Conservation (phyloP, 2,329 filamentous ascomycete species). For the Lachnellula subtilissima region DNA sequence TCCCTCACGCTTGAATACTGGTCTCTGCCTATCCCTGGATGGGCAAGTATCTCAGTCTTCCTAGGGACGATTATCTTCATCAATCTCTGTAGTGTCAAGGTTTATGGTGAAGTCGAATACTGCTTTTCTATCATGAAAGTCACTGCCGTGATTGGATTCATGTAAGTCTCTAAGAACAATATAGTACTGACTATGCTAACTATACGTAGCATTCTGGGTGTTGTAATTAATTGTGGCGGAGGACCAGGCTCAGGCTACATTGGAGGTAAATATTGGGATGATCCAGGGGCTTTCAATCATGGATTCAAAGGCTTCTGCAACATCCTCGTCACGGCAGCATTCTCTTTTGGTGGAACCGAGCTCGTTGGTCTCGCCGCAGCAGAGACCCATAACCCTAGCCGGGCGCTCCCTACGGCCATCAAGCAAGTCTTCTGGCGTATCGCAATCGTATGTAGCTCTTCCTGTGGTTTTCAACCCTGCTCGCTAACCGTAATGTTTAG, state of each 20-base stretch:
- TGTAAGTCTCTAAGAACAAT: slow-evolving; percentile 47
- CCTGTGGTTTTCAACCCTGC: slow-evolving; percentile 34
- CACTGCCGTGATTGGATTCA: slow-evolving; percentile 80
- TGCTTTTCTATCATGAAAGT: slow-evolving; percentile 85
- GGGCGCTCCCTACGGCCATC: slow-evolving; percentile 77
- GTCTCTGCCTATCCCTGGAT: slow-evolving; percentile 68
- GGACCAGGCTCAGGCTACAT: slow-evolving; percentile 72
- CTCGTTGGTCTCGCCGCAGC: slow-evolving; percentile 73
- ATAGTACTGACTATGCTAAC: slow-evolving; percentile 9
- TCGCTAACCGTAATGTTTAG: slow-evolving; percentile 48
- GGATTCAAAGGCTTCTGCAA: slow-evolving; percentile 77
- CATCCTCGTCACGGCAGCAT: slow-evolving; percentile 72
- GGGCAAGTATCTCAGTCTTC: slow-evolving; percentile 81
- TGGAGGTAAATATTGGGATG: slow-evolving; percentile 70
- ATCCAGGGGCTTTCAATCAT: slow-evolving; percentile 77
- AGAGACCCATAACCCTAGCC: slow-evolving; percentile 73
- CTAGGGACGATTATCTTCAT: slow-evolving; percentile 69
- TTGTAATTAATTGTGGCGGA: slow-evolving; percentile 81
- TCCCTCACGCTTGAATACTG: slow-evolving; percentile 81
- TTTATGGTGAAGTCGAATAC: slow-evolving; percentile 88
- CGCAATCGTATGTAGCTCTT: slow-evolving; percentile 50
- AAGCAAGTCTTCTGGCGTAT: slow-evolving; percentile 99
- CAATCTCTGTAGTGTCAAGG: slow-evolving; percentile 82
- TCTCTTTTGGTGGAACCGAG: slow-evolving; percentile 73
- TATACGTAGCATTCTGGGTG: slow-evolving; percentile 66